Evolutionary conservation across 2,329 filamentous ascomycete species (phyloP).

Genomic region (Diplodia intermedia): DNA sequence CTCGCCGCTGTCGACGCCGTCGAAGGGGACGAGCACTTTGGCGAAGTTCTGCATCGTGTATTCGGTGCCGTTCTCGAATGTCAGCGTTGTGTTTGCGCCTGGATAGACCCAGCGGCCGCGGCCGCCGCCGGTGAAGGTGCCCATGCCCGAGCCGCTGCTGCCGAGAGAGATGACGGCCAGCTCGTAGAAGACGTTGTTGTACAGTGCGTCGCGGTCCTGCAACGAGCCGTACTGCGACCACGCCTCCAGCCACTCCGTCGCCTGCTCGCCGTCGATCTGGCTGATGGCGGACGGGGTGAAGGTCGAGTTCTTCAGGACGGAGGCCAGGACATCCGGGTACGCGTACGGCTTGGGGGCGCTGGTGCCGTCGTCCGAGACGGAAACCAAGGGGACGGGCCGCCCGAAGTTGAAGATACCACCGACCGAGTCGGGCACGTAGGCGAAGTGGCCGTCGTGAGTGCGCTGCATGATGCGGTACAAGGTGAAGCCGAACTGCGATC

Average conservation of each 20-base stretch:
- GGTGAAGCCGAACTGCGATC: conserved; percentile 52
- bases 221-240: conserved; percentile 56
- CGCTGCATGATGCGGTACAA: conserved; percentile 61
- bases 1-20: conserved; percentile 49
- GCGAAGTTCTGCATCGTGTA: conserved; percentile 54
- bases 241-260: conserved; percentile 56
- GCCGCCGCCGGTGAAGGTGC: conserved; percentile 54
- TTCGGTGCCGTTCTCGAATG: conserved; percentile 54
- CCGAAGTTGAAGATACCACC: conserved; percentile 58
- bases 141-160: conserved; percentile 49
- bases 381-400: conserved; percentile 61
- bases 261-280: conserved; percentile 63
- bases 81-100: conserved; percentile 52
- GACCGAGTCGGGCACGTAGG: conserved; percentile 61
- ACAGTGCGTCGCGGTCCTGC: conserved; percentile 66
- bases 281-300: conserved; percentile 59
- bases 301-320: conserved; percentile 53
- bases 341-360: conserved; percentile 65
- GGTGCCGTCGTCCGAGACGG: conserved; percentile 66
- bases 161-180: conserved; percentile 53
- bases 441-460: conserved; percentile 71
- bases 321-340: conserved; percentile 55
- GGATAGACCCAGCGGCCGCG: conserved; percentile 54
- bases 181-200: conserved; percentile 59
- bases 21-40: conserved; percentile 48